These are phyloP conservation scores for Cladophialophora chaetospira DNA, from an alignment of 2,329 filamentous ascomycete genomes.

Conservation along the genomic window DNA sequence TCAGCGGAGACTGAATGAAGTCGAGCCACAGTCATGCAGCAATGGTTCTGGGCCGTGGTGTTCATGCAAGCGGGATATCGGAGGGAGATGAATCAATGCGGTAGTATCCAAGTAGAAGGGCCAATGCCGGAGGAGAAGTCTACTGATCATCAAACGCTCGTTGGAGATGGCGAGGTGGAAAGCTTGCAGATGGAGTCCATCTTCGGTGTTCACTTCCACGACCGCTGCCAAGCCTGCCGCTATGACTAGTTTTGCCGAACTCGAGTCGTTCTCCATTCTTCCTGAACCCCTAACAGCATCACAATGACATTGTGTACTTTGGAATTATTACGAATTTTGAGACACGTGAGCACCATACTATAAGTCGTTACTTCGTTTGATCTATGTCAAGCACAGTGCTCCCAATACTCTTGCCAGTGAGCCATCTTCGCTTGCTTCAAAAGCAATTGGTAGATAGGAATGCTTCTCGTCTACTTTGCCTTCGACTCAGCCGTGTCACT, in stretches of 20 bases:
- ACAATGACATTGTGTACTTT: background rate
- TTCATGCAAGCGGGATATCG: background rate
- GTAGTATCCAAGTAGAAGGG: background rate
- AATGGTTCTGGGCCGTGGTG: background rate
- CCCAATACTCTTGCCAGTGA: too few relatives aligned
- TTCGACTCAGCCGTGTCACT: too few relatives aligned
- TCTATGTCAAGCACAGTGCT: background rate
- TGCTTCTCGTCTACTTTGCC: too few relatives aligned
- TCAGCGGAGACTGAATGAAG: slow-evolving; percentile 19
- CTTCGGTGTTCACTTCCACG: slow-evolving; percentile 2
- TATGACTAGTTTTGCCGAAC: slow-evolving; percentile 7
- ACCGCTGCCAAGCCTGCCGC: slow-evolving; percentile 6
- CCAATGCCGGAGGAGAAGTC: background rate
- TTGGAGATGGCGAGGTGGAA: background rate
- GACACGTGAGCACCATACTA: too few relatives aligned
- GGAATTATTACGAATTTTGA: background rate
- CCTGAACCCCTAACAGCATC: slow-evolving; percentile 4
- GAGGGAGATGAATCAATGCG: background rate
- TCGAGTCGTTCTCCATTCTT: background rate
- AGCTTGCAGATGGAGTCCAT: slow-evolving; percentile 2
- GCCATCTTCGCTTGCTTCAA: too few relatives aligned
- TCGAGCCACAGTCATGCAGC: slow-evolving; percentile 3
- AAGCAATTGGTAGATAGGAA: too few relatives aligned
- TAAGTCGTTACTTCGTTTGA: background rate
- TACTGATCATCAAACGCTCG: background rate